Evolutionary conservation across 306 rosid genomes (phyloP), one percentile per base, ranked within the genome.

Genomic region (Mucuna pruriens): DNA sequence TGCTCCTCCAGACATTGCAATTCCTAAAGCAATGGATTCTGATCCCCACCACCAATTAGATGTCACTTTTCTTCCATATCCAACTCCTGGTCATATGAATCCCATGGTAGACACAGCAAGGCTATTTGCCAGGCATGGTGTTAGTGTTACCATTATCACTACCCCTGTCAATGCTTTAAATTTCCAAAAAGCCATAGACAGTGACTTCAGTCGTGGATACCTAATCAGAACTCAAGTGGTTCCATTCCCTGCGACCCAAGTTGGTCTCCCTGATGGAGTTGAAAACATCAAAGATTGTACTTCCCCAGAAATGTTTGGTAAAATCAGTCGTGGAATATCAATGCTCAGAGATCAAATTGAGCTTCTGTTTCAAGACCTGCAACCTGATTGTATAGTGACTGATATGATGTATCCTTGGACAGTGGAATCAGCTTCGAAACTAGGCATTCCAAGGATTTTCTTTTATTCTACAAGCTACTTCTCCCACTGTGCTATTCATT

Each of bases 41-140:
- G 31, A 82, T n/a, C 38, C 36, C 4, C 25, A 62, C 12, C 20
- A 81, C 23, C 45, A 73, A 29, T 54, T 75, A 5, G n/a, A 66
- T 64, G 71, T 55, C 4, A 23, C 36, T 58, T 82, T 82, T 17
- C 39, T 82, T 40, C 86, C 86, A 51, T 83, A 8, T 54, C 83
- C 66, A 52, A 7, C 71, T 1, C 86, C 86, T 13, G 83, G 86
- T 2, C 86, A 83, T 25, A 78, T 78, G 86, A 78, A 2, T 29
- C 83, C 86, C 0, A 78, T 83, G 83, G 4, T 78, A 5, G 83
- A 77, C 31, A 71, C 83, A 8, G 83, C 86, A 38, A 71, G 86
- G 20, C 19, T 83, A 77, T 83, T 83, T 64, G 80, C 86, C 13
- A 83, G 23, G 16, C 80, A 72, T 42, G 80, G 83, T 52, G 80